A percentile compares a stretch with the other conserved stretches of the same genome.
Evolutionary conservation across 1,284 basidiomycete species (phyloP).

Genomic region (Anthracocystis setariae): DNA sequence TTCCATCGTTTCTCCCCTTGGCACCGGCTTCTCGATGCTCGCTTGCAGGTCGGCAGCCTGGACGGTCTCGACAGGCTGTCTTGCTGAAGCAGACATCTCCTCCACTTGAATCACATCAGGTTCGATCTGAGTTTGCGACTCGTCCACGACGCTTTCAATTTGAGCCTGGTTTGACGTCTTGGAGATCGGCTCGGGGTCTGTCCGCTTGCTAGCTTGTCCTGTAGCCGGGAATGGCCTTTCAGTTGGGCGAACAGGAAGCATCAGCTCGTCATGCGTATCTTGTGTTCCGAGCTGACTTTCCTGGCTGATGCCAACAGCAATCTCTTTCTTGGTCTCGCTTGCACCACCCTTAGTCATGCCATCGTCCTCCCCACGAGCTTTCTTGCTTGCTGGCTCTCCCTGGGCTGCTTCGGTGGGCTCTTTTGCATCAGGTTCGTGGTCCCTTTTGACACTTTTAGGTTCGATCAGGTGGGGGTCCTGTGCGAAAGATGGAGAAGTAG

Average conservation of each 20-base stretch:
- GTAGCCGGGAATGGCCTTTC: not conserved
- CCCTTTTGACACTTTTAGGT: constrained; percentile 1
- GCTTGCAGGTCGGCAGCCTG: too few species aligned
- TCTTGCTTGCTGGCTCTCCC: constrained; percentile 15
- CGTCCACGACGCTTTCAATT: not conserved
- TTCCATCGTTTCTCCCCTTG: too few species aligned
- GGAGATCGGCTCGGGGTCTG: not conserved
- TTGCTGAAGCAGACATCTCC: not conserved
- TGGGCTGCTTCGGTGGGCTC: not conserved
- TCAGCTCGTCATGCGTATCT: constrained; percentile 28
- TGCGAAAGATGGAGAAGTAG: not conserved
- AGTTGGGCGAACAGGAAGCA: constrained; percentile 13
- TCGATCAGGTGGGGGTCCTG: not conserved
- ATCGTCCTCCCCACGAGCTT: constrained; percentile 8
- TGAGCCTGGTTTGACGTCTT: too few species aligned
- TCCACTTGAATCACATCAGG: too few species aligned
- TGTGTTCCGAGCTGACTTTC: constrained; percentile 2
- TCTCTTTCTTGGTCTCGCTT: not conserved
- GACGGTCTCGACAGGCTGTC: not conserved
- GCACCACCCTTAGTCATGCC: not conserved
- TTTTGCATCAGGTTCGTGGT: constrained; percentile 1
- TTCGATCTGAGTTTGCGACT: constrained; percentile 36
- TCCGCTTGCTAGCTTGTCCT: not conserved
- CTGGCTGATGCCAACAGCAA: not conserved
- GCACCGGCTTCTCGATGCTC: too few species aligned